Conservation (phyloP, 2,329 filamentous ascomycete species). For the Aureobasidium sp. region DNA sequence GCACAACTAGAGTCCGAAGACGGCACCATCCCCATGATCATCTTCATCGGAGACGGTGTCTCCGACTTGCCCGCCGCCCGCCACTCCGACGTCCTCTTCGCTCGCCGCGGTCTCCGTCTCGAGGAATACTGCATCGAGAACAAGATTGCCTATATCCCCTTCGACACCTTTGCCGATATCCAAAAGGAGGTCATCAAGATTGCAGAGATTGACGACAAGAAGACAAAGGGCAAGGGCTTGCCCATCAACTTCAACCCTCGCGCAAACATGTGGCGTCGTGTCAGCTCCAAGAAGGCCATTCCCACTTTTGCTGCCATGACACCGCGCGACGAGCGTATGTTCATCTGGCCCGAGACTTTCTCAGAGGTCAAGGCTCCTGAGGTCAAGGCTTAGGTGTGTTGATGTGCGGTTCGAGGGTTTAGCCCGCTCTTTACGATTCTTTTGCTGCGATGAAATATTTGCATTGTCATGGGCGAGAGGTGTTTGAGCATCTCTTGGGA, state of each 20-base stretch:
- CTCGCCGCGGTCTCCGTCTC: slow-evolving; percentile 55
- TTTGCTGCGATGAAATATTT: not conserved
- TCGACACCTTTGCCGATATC: slow-evolving; percentile 61
- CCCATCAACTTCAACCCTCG: slow-evolving; percentile 59
- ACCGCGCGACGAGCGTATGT: slow-evolving; percentile 51
- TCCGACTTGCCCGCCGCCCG: slow-evolving; percentile 60
- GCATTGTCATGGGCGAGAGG: slow-evolving; percentile 1
- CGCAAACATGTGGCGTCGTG: slow-evolving; percentile 60
- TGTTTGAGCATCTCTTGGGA: not conserved
- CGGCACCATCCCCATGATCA: slow-evolving; percentile 57
- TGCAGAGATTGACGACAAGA: slow-evolving; percentile 51
- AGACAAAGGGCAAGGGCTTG: slow-evolving; percentile 54
- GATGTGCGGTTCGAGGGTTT: too few relatives aligned
- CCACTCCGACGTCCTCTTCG: slow-evolving; percentile 62
- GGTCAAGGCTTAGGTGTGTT: not conserved
- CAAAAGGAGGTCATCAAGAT: slow-evolving; percentile 54
- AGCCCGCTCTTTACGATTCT: not conserved
- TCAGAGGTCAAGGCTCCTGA: slow-evolving; percentile 17
- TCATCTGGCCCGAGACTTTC: slow-evolving; percentile 56
- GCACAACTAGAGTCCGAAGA: slow-evolving; percentile 51
- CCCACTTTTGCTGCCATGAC: slow-evolving; percentile 46
- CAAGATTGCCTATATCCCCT: slow-evolving; percentile 53
- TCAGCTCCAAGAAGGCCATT: slow-evolving; percentile 51
- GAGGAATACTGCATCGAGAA: slow-evolving; percentile 62
- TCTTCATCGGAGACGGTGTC: slow-evolving; percentile 65